These are phyloP conservation scores for Hanseniaspora hatyaiensis DNA, from an alignment of 805 yeast species.

Conservation along the genomic window DNA sequence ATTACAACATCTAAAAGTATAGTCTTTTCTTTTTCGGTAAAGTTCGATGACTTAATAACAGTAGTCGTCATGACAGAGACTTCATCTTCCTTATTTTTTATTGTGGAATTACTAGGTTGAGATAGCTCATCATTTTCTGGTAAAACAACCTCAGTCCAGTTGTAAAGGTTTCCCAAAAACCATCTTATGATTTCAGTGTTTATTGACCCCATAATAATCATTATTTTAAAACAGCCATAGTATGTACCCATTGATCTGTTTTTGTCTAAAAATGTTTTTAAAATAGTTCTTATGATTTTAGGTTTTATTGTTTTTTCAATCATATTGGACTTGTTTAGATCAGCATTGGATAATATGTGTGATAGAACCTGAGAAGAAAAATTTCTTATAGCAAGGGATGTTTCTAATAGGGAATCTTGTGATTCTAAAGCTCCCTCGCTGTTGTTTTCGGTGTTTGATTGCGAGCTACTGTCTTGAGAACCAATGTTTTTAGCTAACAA, in stretches of 20 bases:
- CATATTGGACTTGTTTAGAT: constrained; percentile 60
- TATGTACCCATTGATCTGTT: constrained; percentile 78
- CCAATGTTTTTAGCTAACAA: constrained; percentile 86
- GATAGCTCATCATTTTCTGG: constrained; percentile 1
- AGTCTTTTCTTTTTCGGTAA: constrained; percentile 37
- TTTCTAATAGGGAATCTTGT: constrained; percentile 27
- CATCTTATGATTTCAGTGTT: constrained; percentile 69
- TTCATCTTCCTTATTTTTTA: too few species aligned
- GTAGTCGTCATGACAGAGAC: too few species aligned
- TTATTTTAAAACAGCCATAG: constrained; percentile 81
- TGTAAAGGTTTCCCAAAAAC: constrained; percentile 68
- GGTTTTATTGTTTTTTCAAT: constrained; percentile 84
- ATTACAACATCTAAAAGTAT: constrained; percentile 41
- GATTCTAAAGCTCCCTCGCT: constrained; percentile 20
- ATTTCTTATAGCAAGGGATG: constrained; percentile 58
- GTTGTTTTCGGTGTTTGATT: constrained; percentile 26
- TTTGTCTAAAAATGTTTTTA: constrained; percentile 80
- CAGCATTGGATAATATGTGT: constrained; percentile 37
- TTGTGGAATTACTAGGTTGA: too few species aligned
- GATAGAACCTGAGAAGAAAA: constrained; percentile 75
- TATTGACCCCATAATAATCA: constrained; percentile 55
- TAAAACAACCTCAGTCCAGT: constrained; percentile 61
- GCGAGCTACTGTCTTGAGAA: too few species aligned
- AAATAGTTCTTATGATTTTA: constrained; percentile 80
- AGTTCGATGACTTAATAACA: constrained; percentile 19